Percentiles rank a stretch among this genome's conserved stretches.
These are phyloP conservation scores for Aspergillus texensis DNA, from an alignment of 2,329 filamentous ascomycete genomes.

Conservation along the genomic window DNA sequence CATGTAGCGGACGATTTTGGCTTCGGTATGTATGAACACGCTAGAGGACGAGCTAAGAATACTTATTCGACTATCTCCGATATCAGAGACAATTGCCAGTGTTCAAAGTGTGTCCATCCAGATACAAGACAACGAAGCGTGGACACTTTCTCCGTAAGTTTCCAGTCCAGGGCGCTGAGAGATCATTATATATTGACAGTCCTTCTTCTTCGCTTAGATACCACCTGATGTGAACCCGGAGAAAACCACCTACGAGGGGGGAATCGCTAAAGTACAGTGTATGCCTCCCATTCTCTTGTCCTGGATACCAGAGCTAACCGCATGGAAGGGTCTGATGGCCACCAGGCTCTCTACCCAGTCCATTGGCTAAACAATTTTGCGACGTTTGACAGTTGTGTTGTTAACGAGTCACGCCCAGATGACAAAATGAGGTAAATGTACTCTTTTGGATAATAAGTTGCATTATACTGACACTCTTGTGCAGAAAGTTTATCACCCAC, in stretches of 20 bases:
- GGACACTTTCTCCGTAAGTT: constrained; percentile 66
- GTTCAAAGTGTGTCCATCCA: constrained; percentile 66
- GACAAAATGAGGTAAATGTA: constrained; percentile 24
- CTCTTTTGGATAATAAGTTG: background rate
- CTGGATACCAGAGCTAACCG: constrained; percentile 12
- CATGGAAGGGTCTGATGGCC: constrained; percentile 66
- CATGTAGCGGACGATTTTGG: constrained; percentile 19
- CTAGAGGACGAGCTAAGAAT: background rate
- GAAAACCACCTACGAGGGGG: constrained; percentile 33
- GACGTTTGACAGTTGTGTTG: constrained; percentile 29
- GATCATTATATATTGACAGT: background rate
- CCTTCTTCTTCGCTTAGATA: constrained; percentile 43
- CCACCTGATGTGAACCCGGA: constrained; percentile 45
- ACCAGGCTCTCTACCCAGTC: constrained; percentile 69
- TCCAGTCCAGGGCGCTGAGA: background rate
- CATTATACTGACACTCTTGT: background rate
- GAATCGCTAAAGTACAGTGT: constrained; percentile 57
- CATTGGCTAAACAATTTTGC: constrained; percentile 60
- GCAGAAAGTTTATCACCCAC: constrained; percentile 44
- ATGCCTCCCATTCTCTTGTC: constrained; percentile 22
- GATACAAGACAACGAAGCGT: constrained; percentile 70
- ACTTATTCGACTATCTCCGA: background rate
- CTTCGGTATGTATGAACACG: constrained; percentile 15
- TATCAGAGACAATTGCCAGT: constrained; percentile 72
- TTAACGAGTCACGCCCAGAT: background rate